A percentile compares a stretch with the other conserved stretches of the same genome.
Evolutionary conservation across 345 rosid genomes (phyloP).

Genomic region (Anastatica hierochuntica): DNA sequence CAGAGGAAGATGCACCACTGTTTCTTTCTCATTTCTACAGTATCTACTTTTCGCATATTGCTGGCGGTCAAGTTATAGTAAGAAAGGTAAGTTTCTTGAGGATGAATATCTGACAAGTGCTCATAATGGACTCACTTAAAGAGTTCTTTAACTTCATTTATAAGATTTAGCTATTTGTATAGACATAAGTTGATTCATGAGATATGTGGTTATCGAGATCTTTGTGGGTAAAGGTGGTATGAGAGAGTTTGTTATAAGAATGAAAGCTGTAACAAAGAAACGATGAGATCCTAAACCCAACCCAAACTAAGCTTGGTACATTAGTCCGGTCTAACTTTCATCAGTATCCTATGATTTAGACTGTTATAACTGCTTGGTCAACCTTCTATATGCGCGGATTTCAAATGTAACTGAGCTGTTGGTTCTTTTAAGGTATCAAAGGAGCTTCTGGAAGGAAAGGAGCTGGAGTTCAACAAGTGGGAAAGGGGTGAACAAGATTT

Average conservation of each 20-base stretch:
- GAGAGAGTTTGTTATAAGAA: not conserved
- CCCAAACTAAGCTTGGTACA: slow-evolving; percentile 8
- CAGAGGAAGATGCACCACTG: slow-evolving; percentile 57
- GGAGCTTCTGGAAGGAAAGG: slow-evolving; percentile 57
- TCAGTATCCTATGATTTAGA: not conserved
- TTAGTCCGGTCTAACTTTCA: not conserved
- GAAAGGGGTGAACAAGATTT: slow-evolving; percentile 48
- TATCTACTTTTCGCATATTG: slow-evolving; percentile 81
- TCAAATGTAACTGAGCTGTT: not conserved
- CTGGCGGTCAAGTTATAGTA: slow-evolving; percentile 72
- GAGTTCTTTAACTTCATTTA: not conserved
- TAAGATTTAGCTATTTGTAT: not conserved
- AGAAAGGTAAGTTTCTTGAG: slow-evolving; percentile 41
- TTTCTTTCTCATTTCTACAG: slow-evolving; percentile 84
- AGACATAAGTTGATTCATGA: not conserved
- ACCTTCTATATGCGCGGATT: not conserved
- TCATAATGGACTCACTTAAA: not conserved
- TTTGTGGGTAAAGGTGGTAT: not conserved
- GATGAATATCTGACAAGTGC: not conserved
- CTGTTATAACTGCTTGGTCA: not conserved
- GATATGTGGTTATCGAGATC: not conserved
- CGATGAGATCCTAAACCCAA: not conserved
- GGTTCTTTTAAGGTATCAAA: slow-evolving; percentile 48
- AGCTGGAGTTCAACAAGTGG: slow-evolving; percentile 62
- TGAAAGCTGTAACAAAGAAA: not conserved